phyloP scores from a whole-genome alignment of 2,329 filamentous ascomycete species.

The Metarhizium guizhouense region DNA sequence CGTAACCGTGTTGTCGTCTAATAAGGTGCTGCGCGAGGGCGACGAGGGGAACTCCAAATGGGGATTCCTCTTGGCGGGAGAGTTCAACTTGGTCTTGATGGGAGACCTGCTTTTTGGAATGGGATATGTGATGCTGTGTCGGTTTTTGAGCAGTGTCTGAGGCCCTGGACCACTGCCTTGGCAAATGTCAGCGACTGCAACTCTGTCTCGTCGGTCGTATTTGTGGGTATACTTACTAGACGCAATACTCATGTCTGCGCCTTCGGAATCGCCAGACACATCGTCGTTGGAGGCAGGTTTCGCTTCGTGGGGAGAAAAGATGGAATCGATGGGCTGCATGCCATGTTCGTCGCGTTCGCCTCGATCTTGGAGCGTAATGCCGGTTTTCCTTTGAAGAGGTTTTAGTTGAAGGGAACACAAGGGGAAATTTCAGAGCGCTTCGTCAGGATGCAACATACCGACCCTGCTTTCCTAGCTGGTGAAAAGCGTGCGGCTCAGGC shows the following conservation, averaged over 20 bases:
- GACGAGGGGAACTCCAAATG: conserved; percentile 46
- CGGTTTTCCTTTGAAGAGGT: conserved; percentile 64
- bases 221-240: conserved; percentile 28
- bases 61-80: conserved; percentile 54
- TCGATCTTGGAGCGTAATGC: conserved; percentile 68
- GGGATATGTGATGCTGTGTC: conserved; percentile 38
- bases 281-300: conserved; percentile 18
- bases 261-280: conserved; percentile 22
- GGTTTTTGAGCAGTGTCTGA: conserved; percentile 41
- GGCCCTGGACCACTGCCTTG: conserved; percentile 45
- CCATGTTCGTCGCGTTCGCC: conserved; percentile 84
- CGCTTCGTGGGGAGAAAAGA: conserved; percentile 82
- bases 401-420: background rate
- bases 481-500: conserved; percentile 19
- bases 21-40: conserved; percentile 30
- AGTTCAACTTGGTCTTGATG: conserved; percentile 50
- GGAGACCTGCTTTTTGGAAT: conserved; percentile 47
- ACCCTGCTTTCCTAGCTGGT: conserved; percentile 26
- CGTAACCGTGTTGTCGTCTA: conserved; percentile 34
- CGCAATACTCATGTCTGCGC: conserved; percentile 44
- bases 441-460: conserved; percentile 21
- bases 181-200: background rate
- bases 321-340: conserved; percentile 75
- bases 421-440: background rate
- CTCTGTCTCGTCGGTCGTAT: background rate